Conservation (phyloP, 768 basidiomycete genomes). For the Pleurotus pulmonarius region DNA sequence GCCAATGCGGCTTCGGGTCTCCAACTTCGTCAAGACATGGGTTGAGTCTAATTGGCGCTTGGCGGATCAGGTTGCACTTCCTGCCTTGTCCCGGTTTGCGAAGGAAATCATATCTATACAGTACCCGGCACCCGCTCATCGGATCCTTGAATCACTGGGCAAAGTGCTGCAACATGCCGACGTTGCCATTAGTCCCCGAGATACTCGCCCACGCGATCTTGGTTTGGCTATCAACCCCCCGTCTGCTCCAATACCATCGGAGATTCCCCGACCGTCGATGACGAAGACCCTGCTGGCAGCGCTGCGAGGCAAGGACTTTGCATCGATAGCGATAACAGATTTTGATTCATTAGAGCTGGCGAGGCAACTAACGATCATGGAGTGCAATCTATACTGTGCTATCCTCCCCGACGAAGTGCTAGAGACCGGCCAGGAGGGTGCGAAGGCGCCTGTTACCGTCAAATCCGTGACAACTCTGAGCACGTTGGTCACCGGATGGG, state of each 20-base stretch:
- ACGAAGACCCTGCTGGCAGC: slow-evolving; percentile 70
- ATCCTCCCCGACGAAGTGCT: slow-evolving; percentile 89
- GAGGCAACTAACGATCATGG: slow-evolving; percentile 92
- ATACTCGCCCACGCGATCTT: slow-evolving; percentile 67
- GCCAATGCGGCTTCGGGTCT: slow-evolving; percentile 86
- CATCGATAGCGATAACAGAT: slow-evolving; percentile 71
- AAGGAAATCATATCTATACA: slow-evolving; percentile 54
- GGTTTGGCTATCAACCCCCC: slow-evolving; percentile 73
- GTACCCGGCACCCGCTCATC: slow-evolving; percentile 68
- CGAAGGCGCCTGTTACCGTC: slow-evolving; percentile 63
- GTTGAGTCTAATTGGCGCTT: slow-evolving; percentile 86
- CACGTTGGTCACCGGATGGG: slow-evolving; percentile 93
- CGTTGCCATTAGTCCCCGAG: slow-evolving; percentile 49
- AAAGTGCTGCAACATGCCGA: slow-evolving; percentile 48
- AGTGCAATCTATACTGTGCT: slow-evolving; percentile 80
- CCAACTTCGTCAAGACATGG: slow-evolving; percentile 94
- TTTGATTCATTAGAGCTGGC: slow-evolving; percentile 92
- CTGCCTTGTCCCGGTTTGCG: slow-evolving; percentile 55
- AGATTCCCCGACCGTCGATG: slow-evolving; percentile 86
- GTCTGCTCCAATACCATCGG: slow-evolving; percentile 40
- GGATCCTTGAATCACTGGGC: slow-evolving; percentile 66
- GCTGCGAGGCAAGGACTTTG: slow-evolving; percentile 64
- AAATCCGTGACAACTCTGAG: slow-evolving; percentile 84
- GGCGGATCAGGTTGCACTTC: slow-evolving; percentile 67
- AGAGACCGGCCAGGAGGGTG: slow-evolving; percentile 73